These are phyloP conservation scores for Henckelia pumila DNA, from an alignment of 257 asterid genomes.

Conservation along the genomic window DNA sequence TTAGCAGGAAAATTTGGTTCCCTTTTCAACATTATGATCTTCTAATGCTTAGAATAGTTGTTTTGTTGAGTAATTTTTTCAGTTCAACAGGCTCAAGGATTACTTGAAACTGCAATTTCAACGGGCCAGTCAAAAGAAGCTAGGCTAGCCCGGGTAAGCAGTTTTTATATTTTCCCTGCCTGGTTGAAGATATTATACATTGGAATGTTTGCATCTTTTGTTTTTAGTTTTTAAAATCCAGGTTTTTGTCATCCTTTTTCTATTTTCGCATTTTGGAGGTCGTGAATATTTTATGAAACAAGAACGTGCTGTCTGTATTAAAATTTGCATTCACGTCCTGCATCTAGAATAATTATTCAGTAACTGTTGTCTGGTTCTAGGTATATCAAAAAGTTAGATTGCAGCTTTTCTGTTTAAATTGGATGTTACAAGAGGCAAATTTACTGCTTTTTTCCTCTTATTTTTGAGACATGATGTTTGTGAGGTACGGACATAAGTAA, in stretches of 20 bases:
- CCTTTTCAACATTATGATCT: constrained; percentile 19
- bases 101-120: constrained; percentile 78
- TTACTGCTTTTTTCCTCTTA: constrained; percentile 2
- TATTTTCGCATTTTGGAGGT: background rate
- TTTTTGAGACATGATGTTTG: no score
- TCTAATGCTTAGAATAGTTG: constrained; percentile 25
- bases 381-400: background rate
- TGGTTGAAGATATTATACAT: constrained; percentile 20
- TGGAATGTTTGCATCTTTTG: constrained; percentile 1
- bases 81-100: constrained; percentile 86
- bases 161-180: constrained; percentile 18
- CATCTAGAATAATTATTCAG: background rate
- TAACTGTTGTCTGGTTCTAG: background rate
- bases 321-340: background rate
- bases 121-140: constrained; percentile 99
- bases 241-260: constrained; percentile 10
- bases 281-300: background rate
- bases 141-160: constrained; percentile 87
- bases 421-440: constrained; percentile 1
- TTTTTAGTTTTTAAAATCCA: background rate
- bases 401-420: constrained; percentile 15
- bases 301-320: background rate
- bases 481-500: no score
- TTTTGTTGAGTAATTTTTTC: constrained; percentile 33
- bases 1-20: constrained; percentile 14